Conservation (phyloP, 371 early-diverging fungal species). For the Rhizopus arrhizus region DNA sequence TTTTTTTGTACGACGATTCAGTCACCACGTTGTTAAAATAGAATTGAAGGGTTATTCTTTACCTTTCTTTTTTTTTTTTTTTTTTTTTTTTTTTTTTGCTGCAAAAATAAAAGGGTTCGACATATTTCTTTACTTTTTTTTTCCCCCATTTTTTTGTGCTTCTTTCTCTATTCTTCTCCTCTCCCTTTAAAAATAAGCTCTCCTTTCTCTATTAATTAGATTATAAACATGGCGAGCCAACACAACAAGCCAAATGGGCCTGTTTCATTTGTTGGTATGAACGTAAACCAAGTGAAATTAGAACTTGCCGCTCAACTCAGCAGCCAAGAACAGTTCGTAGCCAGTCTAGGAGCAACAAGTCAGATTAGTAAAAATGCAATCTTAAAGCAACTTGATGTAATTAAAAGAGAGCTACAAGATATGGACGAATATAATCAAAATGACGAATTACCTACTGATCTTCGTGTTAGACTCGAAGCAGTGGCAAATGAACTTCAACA, state of each 20-base stretch:
- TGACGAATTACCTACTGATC: slow-evolving; percentile 16
- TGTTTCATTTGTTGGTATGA: slow-evolving; percentile 31
- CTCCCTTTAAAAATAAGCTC: no score
- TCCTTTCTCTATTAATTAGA: no score
- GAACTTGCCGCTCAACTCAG: slow-evolving; percentile 20
- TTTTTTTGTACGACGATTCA: slow-evolving; percentile 26
- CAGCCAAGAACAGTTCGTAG: slow-evolving; percentile 20
- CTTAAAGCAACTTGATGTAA: slow-evolving; percentile 21
- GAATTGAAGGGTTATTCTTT: not conserved
- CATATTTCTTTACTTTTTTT: not conserved
- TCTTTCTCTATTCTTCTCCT: not conserved
- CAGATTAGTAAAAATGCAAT: slow-evolving; percentile 25
- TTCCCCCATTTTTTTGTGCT: not conserved
- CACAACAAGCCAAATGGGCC: slow-evolving; percentile 14
- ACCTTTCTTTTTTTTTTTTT: slow-evolving; percentile 9
- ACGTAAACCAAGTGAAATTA: slow-evolving; percentile 22
- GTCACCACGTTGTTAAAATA: slow-evolving; percentile 24
- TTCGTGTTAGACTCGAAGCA: slow-evolving; percentile 21
- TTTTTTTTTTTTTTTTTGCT: slow-evolving; percentile 3
- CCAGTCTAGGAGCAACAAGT: slow-evolving; percentile 5
- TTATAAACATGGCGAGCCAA: slow-evolving; percentile 11
- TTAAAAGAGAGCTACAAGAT: slow-evolving; percentile 11
- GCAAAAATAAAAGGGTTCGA: not conserved
- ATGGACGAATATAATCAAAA: slow-evolving; percentile 21
- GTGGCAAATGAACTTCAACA: slow-evolving; percentile 25